Evolutionary conservation across 768 basidiomycete genomes (phyloP).

Genomic region (Kwoniella newhampshirensis): DNA sequence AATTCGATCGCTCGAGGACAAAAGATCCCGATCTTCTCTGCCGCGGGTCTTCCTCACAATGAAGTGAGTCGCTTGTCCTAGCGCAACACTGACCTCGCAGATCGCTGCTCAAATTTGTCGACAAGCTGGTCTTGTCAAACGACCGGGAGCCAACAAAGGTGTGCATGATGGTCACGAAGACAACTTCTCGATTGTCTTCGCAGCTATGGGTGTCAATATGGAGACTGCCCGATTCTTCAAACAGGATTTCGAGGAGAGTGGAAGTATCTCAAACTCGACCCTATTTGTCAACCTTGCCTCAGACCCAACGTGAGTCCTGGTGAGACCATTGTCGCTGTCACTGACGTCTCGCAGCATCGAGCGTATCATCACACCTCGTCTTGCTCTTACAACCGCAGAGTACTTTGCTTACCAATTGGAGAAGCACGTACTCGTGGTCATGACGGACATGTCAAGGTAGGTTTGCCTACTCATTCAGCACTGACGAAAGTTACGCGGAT

Average conservation of each 20-base stretch:
- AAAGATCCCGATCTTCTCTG: slow-evolving; percentile 99
- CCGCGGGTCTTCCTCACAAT: slow-evolving; percentile 94
- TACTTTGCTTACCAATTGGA: slow-evolving; percentile 99
- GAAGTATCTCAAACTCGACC: slow-evolving; percentile 93
- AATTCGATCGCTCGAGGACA: slow-evolving; percentile 98
- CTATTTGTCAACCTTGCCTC: slow-evolving; percentile 98
- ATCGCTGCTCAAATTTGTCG: slow-evolving; percentile 99
- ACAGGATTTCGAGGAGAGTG: slow-evolving; percentile 98
- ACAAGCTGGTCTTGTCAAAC: slow-evolving; percentile 94
- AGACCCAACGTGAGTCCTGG: slow-evolving; percentile 71
- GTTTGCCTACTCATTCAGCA: background rate
- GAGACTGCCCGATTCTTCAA: slow-evolving; percentile 99
- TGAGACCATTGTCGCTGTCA: background rate
- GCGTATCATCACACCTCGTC: slow-evolving; percentile 97
- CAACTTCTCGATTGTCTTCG: slow-evolving; percentile 99
- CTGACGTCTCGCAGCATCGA: slow-evolving; percentile 63
- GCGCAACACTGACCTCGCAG: slow-evolving; percentile 55
- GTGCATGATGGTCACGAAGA: slow-evolving; percentile 99
- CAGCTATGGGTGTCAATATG: slow-evolving; percentile 99
- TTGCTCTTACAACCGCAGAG: slow-evolving; percentile 96
- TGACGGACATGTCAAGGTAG: slow-evolving; percentile 80
- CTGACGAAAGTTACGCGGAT: slow-evolving; percentile 56
- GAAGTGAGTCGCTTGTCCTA: slow-evolving; percentile 62
- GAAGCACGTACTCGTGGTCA: slow-evolving; percentile 98
- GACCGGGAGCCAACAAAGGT: slow-evolving; percentile 79